A percentile compares a stretch with the other conserved stretches of the same genome.
Conservation (phyloP, 192 early-diverging fungal species). For the Backusella tuberculispora region DNA sequence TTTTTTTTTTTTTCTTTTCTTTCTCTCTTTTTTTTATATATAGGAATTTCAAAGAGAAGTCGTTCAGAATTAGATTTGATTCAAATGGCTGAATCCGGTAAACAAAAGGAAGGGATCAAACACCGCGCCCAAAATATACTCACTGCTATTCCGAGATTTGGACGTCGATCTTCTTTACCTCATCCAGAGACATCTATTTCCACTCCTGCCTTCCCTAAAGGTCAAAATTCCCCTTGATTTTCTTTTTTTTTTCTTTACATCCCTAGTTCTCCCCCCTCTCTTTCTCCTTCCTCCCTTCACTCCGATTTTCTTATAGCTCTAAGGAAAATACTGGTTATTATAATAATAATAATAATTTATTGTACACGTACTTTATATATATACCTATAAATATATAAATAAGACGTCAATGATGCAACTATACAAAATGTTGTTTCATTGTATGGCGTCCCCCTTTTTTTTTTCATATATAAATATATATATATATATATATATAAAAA, state of each 20-base stretch:
- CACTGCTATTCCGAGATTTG: conserved; percentile 28
- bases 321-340: not conserved
- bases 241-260: conserved; percentile 11
- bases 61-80: conserved; percentile 31
- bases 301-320: not conserved
- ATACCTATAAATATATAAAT: not conserved
- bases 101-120: conserved; percentile 24
- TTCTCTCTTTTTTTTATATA: not conserved
- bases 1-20: not conserved
- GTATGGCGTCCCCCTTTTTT: not conserved
- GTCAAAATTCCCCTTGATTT: conserved; percentile 1
- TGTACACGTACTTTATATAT: not conserved
- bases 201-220: not conserved
- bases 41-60: conserved; percentile 23
- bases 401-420: not conserved
- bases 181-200: not conserved
- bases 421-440: not conserved
- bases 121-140: conserved; percentile 32
- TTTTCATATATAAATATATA: conserved; percentile 1
- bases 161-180: conserved; percentile 13
- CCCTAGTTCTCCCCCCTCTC: not conserved
- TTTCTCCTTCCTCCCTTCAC: conserved; percentile 8
- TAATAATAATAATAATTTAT: conserved; percentile 4
- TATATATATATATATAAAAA: conserved; percentile 1
- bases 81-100: not conserved